Base-by-base conservation (phyloP, 2,329 filamentous ascomycete genomes). In the Trichoderma koningii region DNA sequence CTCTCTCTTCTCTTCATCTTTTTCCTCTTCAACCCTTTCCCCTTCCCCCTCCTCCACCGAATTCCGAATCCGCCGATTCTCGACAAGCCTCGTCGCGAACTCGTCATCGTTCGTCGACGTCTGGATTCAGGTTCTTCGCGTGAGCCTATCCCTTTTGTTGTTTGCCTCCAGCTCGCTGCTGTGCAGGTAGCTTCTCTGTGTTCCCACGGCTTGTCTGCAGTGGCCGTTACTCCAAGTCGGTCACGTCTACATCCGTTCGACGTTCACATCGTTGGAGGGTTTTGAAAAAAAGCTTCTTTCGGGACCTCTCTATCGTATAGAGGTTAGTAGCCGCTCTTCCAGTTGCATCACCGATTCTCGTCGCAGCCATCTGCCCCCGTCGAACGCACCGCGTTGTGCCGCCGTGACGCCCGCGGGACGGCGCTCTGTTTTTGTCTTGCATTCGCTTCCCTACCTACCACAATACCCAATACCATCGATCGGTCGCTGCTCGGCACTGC, bases 21-120 rank as follows among this genome's bases (percentile, higher is more conserved):
- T 60, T 64, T 66, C 48, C 52, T 56, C 60, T 65, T 66, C 64
- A 64, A 66, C 65, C 59, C 69, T 56, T 53, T 47, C 44, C 65
- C 61, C 66, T 68, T 52, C 68, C 56, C 66, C 50, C 68, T 66
- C 66, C 67, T 66, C 57, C 51, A 71, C 73, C 74, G 73, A 73
- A 70, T 70, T 68, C 74, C 73, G 76, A 78, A 77, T 76, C 76
- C 75, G 71, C 72, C 75, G 68, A 76, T 68, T 68, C 68, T 66
- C 70, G 74, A 76, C 74, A 76, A 76, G 57, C 63, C 55, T 62
- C 71, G 72, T 77, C 75, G 71, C 73, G 74, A 72, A 72, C 67
- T 51, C 63, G 48, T 53, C 68, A 66, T 50, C 51, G 68, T 72
- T 73, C 70, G 70, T 68, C 60, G 70, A 70, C 68, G 28, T 38